Evolutionary conservation across 2,329 filamentous ascomycete species (phyloP).

Genomic region (Pseudocercospora cruenta): DNA sequence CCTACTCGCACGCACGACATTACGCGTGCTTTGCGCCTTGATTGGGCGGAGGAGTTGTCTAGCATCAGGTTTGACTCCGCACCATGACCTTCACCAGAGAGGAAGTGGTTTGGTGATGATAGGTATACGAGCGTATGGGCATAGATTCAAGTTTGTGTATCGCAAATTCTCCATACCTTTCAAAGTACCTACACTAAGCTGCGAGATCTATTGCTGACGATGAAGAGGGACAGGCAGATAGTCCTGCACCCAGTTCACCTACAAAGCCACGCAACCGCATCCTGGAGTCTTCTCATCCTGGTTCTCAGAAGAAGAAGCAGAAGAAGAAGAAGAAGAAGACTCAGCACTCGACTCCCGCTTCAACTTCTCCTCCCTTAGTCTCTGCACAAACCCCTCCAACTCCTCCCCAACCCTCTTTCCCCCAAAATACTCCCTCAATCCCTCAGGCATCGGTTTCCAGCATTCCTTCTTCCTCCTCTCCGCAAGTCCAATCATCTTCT

Average conservation of each 20-base stretch:
- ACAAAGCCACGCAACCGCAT: not conserved
- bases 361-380: not conserved
- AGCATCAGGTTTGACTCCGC: not conserved
- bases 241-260: not conserved
- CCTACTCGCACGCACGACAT: not conserved
- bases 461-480: not conserved
- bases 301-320: not conserved
- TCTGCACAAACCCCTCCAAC: not conserved
- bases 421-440: not conserved
- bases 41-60: not conserved
- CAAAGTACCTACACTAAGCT: not conserved
- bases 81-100: not conserved
- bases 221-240: not conserved
- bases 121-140: not conserved
- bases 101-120: not conserved
- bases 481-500: slow-evolving; percentile 74
- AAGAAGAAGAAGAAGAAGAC: not conserved
- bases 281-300: not conserved
- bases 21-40: not conserved
- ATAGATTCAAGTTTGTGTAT: not conserved
- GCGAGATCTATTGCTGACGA: not conserved
- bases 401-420: not conserved
- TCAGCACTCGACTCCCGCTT: not conserved
- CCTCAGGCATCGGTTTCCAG: not conserved
- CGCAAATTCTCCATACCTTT: not conserved